Base-by-base conservation (phyloP, 176 grass and related monocot genomes). In the Carex scoparia region DNA sequence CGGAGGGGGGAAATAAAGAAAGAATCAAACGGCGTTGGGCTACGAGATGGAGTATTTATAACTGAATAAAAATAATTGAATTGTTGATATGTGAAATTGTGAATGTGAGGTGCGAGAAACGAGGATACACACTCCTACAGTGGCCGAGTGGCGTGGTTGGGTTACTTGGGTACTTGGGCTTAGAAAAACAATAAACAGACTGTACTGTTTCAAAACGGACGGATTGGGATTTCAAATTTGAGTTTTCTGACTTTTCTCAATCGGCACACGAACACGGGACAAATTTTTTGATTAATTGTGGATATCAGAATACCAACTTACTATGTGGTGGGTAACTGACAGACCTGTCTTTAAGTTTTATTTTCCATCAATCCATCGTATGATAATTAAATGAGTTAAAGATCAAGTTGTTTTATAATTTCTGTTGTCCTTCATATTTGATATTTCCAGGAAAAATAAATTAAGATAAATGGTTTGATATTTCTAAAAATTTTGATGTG, bases 181-280 rank as follows among this genome's bases (percentile, higher is more conserved):
- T 82, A 28, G n/a, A 83, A 69, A 23, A 23, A 23, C 23, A 23
- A 10, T 27, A 28, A 35, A 86, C 51, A 31, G 71, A 86, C 76
- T 69, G 85, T 86, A 86, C 76, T 69, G 85, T 86, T 86, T 81
- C 49, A 71, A 86, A 86, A 54, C 56, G 70, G 61, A 70, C 85
- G 61, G 62, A 77, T 87, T 81, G 37, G 56, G 82, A 86, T 75
- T 95, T 95, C 93, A 95, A 95, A 90, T 69, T 90, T 78, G 16
- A 79, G 31, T 65, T 66, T 32, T 82, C 32, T 82, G 7, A 35
- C 1, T 35, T 2, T 35, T 2, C 33, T 1, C 33, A 89, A 13
- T 10, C 81, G 84, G 80, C 42, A 33, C 4, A 40, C 0, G 38
- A 40, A 56, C 91, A 85, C 88, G 85, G 68, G 61, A 81, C 28